phyloP scores from a whole-genome alignment of 2,329 filamentous ascomycete species.

The Monilinia polystroma region DNA sequence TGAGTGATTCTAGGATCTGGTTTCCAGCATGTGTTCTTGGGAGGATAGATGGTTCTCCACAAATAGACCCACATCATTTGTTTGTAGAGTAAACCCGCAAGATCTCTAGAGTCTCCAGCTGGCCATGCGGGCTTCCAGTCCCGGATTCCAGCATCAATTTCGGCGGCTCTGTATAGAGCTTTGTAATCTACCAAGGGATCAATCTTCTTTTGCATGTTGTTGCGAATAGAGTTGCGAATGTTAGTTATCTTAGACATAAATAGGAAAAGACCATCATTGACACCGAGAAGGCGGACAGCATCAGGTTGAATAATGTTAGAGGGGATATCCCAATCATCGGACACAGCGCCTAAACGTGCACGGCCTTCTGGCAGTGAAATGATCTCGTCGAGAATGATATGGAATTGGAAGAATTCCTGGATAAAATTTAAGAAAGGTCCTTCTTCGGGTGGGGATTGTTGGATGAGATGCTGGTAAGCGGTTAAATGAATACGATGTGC shows the following conservation, averaged over 20 bases:
- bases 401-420: slow-evolving; percentile 80
- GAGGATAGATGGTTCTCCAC: slow-evolving; percentile 60
- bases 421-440: slow-evolving; percentile 70
- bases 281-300: slow-evolving; percentile 63
- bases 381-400: slow-evolving; percentile 65
- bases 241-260: slow-evolving; percentile 77
- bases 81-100: slow-evolving; percentile 59
- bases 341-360: slow-evolving; percentile 34
- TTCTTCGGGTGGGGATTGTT: slow-evolving; percentile 59
- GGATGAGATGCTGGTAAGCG: slow-evolving; percentile 72
- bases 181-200: slow-evolving; percentile 73
- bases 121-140: slow-evolving; percentile 70
- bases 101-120: slow-evolving; percentile 55
- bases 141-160: slow-evolving; percentile 72
- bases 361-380: slow-evolving; percentile 47
- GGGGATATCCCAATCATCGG: slow-evolving; percentile 35
- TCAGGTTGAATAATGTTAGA: slow-evolving; percentile 33
- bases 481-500: slow-evolving; percentile 79
- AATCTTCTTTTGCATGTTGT: slow-evolving; percentile 59
- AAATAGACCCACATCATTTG: slow-evolving; percentile 67
- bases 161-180: slow-evolving; percentile 68
- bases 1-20: slow-evolving; percentile 51
- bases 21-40: slow-evolving; percentile 41
- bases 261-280: slow-evolving; percentile 77
- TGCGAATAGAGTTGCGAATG: slow-evolving; percentile 71